These are phyloP conservation scores for Pseudogymnoascus verrucosus DNA, from an alignment of 2,329 filamentous ascomycete species.

Conservation along the genomic window DNA sequence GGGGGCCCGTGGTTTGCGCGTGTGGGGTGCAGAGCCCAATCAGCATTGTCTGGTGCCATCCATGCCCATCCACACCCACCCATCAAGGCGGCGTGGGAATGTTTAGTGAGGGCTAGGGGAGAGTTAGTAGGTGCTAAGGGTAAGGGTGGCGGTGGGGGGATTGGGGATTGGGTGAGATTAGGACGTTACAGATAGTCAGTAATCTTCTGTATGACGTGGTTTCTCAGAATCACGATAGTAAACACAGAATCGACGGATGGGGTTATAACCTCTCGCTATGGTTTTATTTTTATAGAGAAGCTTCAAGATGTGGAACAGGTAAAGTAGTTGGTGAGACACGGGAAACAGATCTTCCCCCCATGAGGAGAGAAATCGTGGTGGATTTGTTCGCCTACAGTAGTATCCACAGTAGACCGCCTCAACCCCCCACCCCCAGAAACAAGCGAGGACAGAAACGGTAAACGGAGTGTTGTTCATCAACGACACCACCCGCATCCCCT, in stretches of 20 bases:
- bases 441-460: background rate
- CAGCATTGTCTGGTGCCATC: background rate
- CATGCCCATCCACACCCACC: background rate
- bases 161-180: background rate
- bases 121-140: background rate
- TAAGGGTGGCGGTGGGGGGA: background rate
- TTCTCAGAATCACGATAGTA: background rate
- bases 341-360: background rate
- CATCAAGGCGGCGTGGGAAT: background rate
- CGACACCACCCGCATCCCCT: background rate
- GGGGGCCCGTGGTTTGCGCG: background rate
- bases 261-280: background rate
- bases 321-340: background rate
- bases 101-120: background rate
- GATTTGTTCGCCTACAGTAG: background rate
- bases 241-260: background rate
- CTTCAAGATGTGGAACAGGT: background rate
- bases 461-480: background rate
- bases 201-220: background rate
- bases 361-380: background rate
- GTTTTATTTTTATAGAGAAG: slow-evolving; percentile 1
- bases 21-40: slow-evolving; percentile 6
- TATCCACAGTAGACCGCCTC: background rate
- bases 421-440: background rate
- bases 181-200: background rate